Conservation (phyloP, 2,329 filamentous ascomycete genomes). For the Xylaria arbuscula region DNA sequence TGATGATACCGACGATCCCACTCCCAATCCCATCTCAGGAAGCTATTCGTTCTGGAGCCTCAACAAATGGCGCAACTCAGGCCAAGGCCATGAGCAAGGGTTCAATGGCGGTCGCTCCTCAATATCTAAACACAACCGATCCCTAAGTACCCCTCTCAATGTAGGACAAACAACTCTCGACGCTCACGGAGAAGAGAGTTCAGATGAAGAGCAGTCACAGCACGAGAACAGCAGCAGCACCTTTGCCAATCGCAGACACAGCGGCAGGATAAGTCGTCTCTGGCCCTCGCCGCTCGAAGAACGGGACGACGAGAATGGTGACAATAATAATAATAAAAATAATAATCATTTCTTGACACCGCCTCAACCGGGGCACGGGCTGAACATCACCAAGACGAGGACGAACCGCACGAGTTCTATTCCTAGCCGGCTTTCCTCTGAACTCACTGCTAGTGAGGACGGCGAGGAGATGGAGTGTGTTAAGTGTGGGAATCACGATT, state of each 20-base stretch:
- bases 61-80: conserved; percentile 62
- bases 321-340: background rate
- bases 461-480: conserved; percentile 64
- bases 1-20: conserved; percentile 55
- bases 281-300: conserved; percentile 35
- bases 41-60: conserved; percentile 68
- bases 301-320: conserved; percentile 30
- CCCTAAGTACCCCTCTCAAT: conserved; percentile 31
- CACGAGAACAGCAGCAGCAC: background rate
- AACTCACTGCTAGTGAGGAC: conserved; percentile 57
- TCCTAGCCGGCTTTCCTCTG: conserved; percentile 68
- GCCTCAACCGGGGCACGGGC: conserved; percentile 11
- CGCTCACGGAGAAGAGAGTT: conserved; percentile 40
- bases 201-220: conserved; percentile 29
- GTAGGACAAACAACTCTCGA: conserved; percentile 28
- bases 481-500: conserved; percentile 70
- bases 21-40: conserved; percentile 54
- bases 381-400: conserved; percentile 7
- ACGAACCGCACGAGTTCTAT: conserved; percentile 53
- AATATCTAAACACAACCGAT: conserved; percentile 33
- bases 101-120: background rate
- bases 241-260: conserved; percentile 40
- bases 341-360: conserved; percentile 21
- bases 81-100: conserved; percentile 24
- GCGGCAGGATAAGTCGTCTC: conserved; percentile 35